Base-by-base conservation (phyloP, 139 green algal genomes). In the Pycnococcus provasolii region DNA sequence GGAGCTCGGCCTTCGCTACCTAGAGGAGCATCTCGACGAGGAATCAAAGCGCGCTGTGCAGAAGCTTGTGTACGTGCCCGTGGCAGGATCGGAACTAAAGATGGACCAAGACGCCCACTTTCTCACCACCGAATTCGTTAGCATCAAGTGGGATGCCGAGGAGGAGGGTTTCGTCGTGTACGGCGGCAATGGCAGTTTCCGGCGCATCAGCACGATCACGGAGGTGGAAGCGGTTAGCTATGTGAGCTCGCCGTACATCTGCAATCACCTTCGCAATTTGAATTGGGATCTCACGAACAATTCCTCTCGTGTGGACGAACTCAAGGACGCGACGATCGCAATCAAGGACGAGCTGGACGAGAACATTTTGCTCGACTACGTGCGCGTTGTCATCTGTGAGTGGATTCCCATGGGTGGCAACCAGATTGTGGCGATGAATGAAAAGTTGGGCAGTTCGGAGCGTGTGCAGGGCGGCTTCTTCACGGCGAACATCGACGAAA, bases 291-390 rank as follows among this genome's bases (percentile, higher is more conserved):
- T 13, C 6, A 47, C 6, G 4, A 44, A 15, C 42, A 72, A 72
- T 2, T 2, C 43, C 3, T 45, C 45, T 42, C 42, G 45, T 3
- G 37, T 54, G 13, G 4, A 46, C 8, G 6, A 45, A 39, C 66
- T 72, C 43, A 42, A 60, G 53, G 15, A 55, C 26, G 66, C 66
- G 2, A 44, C 39, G 44, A 51, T 40, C 26, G 65, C 53, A 42
- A 72, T 72, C 57, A 64, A 63, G 45, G 66, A 72, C 46, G 66
- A 72, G 53, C 66, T 72, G 42, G 66, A 72, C 54, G 66, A 72
- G 45, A 44, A 58, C 13, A 11, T 72, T 11, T 60, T 55, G 13
- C 47, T 72, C 45, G 46, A 65, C 57, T 47, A 52, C 13, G 8
- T 52, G 43, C 40, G 43, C 7, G 6, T 72, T 46, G 8, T 72